Evolutionary conservation across 257 asterid species (phyloP).

Genomic region (Solanum habrochaites): DNA sequence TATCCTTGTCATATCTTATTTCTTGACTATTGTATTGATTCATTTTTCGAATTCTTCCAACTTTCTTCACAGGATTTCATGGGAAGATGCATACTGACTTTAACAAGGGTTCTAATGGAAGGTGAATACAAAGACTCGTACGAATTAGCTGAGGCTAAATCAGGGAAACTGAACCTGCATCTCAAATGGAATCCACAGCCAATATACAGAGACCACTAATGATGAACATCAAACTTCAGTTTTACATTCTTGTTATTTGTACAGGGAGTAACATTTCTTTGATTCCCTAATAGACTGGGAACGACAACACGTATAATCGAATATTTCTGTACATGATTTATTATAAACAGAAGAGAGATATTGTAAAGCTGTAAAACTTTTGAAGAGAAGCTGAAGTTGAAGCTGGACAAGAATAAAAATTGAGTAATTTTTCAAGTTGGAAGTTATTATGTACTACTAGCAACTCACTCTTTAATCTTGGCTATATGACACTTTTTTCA

Average conservation of each 20-base stretch:
- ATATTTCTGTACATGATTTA: background rate
- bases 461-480: background rate
- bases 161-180: conserved; percentile 57
- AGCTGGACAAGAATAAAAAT: background rate
- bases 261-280: background rate
- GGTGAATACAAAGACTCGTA: conserved; percentile 51
- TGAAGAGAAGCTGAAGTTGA: background rate
- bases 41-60: background rate
- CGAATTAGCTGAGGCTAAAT: conserved; percentile 38
- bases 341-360: background rate
- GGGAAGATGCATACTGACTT: conserved; percentile 83
- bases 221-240: background rate
- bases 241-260: background rate
- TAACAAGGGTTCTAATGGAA: conserved; percentile 57
- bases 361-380: background rate
- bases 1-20: background rate
- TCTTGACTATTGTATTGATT: background rate
- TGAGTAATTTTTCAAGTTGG: background rate
- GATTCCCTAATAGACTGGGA: background rate
- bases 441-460: background rate
- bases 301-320: background rate
- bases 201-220: conserved; percentile 29
- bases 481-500: background rate
- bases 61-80: conserved; percentile 49
- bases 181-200: conserved; percentile 81